These are phyloP conservation scores for Nemania abortiva DNA, from an alignment of 2,329 filamentous ascomycete genomes.

Conservation along the genomic window DNA sequence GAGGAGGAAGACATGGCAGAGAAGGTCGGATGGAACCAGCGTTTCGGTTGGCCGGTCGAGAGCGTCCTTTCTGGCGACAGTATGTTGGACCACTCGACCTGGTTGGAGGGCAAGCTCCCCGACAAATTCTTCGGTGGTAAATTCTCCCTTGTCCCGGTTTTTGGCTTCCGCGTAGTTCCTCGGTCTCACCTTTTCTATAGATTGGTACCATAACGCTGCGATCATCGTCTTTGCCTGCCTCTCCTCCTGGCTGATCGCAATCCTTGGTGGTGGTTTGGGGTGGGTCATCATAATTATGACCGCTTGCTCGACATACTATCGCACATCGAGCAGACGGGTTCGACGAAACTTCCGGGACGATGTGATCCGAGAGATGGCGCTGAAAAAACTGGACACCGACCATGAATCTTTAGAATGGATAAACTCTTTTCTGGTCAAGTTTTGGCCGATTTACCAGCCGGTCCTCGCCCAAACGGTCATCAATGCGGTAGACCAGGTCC, in stretches of 20 bases:
- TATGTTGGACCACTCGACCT: conserved; percentile 87
- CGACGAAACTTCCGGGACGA: conserved; percentile 97
- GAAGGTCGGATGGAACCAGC: conserved; percentile 87
- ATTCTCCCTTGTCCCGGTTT: conserved; percentile 46
- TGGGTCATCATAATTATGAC: conserved; percentile 97
- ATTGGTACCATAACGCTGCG: conserved; percentile 99
- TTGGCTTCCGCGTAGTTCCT: conserved; percentile 1
- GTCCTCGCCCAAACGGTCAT: conserved; percentile 93
- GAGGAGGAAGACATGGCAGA: conserved; percentile 66
- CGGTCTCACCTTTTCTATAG: conserved; percentile 57
- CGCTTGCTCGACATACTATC: conserved; percentile 92
- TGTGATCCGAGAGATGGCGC: conserved; percentile 86
- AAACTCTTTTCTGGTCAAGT: conserved; percentile 97
- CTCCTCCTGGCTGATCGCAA: conserved; percentile 87
- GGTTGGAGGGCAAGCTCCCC: conserved; percentile 83
- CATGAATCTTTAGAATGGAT: conserved; percentile 97
- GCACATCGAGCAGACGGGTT: conserved; percentile 92
- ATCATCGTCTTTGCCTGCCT: conserved; percentile 94
- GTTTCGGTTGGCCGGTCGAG: conserved; percentile 78
- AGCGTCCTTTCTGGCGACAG: conserved; percentile 71
- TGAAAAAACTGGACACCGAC: conserved; percentile 89
- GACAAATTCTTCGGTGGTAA: conserved; percentile 91
- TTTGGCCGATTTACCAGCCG: conserved; percentile 98
- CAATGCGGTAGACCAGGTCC: conserved; percentile 93
- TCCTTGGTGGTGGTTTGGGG: conserved; percentile 88